Conservation (phyloP, 2,329 filamentous ascomycete species). For the Gaeumannomyces tritici region DNA sequence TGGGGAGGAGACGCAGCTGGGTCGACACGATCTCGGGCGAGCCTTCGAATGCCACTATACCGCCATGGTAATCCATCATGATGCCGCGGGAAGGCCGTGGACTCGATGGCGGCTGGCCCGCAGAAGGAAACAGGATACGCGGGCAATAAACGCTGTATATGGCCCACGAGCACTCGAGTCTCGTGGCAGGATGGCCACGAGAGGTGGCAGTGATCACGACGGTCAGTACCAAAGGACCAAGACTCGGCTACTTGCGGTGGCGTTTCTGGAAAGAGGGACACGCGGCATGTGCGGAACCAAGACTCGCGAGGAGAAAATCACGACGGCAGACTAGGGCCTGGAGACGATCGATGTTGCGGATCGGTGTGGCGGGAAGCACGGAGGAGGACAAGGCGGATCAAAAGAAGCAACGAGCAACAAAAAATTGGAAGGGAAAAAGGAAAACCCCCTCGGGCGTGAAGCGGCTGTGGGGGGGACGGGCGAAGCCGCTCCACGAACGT, state of each 20-base stretch:
- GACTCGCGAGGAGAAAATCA: not conserved
- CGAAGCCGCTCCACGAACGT: not conserved
- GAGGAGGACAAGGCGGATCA: too few relatives aligned
- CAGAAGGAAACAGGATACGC: not conserved
- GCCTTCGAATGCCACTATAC: slow-evolving; percentile 52
- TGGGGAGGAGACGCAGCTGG: slow-evolving; percentile 50
- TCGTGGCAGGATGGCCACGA: not conserved
- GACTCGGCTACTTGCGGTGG: not conserved
- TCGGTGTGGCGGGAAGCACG: not conserved
- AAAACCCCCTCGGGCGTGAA: not conserved
- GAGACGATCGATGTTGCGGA: not conserved
- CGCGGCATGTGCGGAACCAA: not conserved
- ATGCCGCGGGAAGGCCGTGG: not conserved
- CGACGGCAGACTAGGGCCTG: too few relatives aligned
- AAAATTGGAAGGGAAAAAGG: not conserved
- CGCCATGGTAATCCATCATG: slow-evolving; percentile 27
- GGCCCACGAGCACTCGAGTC: not conserved
- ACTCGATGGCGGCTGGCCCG: not conserved
- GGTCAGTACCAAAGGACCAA: not conserved
- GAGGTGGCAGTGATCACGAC: not conserved
- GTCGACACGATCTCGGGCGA: slow-evolving; percentile 43
- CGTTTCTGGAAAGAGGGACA: not conserved
- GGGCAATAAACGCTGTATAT: not conserved
- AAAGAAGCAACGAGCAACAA: not conserved
- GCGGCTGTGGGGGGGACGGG: not conserved